These are phyloP conservation scores for Vigna hirtella DNA, from an alignment of 306 rosid genomes.

Conservation along the genomic window DNA sequence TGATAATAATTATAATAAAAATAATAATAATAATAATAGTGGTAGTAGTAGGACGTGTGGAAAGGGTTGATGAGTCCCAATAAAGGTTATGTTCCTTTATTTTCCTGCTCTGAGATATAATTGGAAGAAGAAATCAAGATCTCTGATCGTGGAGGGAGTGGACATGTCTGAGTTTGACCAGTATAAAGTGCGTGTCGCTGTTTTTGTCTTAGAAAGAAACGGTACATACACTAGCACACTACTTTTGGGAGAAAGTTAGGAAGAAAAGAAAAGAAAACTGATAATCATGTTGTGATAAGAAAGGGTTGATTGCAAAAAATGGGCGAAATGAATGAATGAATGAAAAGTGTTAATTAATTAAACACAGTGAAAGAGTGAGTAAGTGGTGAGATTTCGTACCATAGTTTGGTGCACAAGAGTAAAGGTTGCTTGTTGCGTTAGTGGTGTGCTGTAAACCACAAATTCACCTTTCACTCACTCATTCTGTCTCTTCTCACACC, in stretches of 20 bases:
- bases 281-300: slow-evolving; percentile 25
- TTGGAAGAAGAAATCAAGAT: slow-evolving; percentile 42
- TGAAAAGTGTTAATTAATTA: not conserved
- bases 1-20: too few species aligned
- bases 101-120: slow-evolving; percentile 45
- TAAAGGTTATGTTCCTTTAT: slow-evolving; percentile 53
- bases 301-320: not conserved
- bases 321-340: not conserved
- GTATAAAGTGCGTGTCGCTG: slow-evolving; percentile 51
- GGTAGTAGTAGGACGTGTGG: slow-evolving; percentile 1
- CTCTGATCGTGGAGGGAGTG: slow-evolving; percentile 54
- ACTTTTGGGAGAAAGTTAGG: slow-evolving; percentile 6
- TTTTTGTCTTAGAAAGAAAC: slow-evolving; percentile 33
- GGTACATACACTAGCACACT: not conserved
- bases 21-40: too few species aligned
- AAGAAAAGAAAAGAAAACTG: slow-evolving; percentile 14
- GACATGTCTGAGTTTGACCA: slow-evolving; percentile 70
- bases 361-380: not conserved
- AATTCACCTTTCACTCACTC: slow-evolving; percentile 38
- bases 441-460: slow-evolving; percentile 52
- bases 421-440: slow-evolving; percentile 34
- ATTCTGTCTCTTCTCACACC: slow-evolving; percentile 46
- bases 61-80: slow-evolving; percentile 72
- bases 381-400: not conserved
- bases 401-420: slow-evolving; percentile 30